These are phyloP conservation scores for Coniella lustricola DNA, from an alignment of 2,329 filamentous ascomycete genomes.

Conservation along the genomic window DNA sequence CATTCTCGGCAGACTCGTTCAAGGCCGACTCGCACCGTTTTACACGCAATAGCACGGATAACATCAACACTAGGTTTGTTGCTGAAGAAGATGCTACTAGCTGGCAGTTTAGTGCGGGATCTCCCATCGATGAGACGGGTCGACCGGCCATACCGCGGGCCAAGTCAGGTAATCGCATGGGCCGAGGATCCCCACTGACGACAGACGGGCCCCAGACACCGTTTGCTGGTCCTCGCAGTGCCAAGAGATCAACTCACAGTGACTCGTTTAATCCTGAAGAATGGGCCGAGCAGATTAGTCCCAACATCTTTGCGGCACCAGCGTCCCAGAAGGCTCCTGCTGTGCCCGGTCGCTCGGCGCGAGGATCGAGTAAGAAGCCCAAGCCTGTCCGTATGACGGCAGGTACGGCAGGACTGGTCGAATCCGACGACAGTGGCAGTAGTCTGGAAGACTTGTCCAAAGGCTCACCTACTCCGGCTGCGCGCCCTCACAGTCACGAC, in stretches of 20 bases:
- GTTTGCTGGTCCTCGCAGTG: constrained; percentile 18
- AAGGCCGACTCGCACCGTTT: constrained; percentile 35
- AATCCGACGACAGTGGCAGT: constrained; percentile 39
- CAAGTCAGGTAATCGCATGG: constrained; percentile 33
- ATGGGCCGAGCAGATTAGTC: constrained; percentile 48
- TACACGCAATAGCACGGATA: constrained; percentile 46
- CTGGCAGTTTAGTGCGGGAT: constrained; percentile 48
- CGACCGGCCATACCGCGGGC: constrained; percentile 28
- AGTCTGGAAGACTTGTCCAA: constrained; percentile 25
- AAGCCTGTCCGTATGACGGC: constrained; percentile 48
- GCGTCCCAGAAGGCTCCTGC: constrained; percentile 30
- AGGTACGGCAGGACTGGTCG: constrained; percentile 37
- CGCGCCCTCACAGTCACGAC: constrained; percentile 1
- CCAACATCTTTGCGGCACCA: constrained; percentile 47
- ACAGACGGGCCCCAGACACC: constrained; percentile 18
- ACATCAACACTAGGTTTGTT: constrained; percentile 56
- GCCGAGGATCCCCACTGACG: constrained; percentile 33
- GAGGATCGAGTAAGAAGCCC: constrained; percentile 49
- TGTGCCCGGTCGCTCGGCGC: constrained; percentile 37
- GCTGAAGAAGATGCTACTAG: constrained; percentile 37
- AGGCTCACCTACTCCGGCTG: constrained; percentile 18
- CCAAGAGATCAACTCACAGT: constrained; percentile 18
- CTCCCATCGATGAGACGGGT: constrained; percentile 21
- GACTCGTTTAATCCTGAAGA: constrained; percentile 42
- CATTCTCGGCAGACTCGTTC: constrained; percentile 36